A percentile compares a stretch with the other conserved stretches of the same genome.
Conservation (phyloP, 768 basidiomycete genomes). For the Collybia sp. region DNA sequence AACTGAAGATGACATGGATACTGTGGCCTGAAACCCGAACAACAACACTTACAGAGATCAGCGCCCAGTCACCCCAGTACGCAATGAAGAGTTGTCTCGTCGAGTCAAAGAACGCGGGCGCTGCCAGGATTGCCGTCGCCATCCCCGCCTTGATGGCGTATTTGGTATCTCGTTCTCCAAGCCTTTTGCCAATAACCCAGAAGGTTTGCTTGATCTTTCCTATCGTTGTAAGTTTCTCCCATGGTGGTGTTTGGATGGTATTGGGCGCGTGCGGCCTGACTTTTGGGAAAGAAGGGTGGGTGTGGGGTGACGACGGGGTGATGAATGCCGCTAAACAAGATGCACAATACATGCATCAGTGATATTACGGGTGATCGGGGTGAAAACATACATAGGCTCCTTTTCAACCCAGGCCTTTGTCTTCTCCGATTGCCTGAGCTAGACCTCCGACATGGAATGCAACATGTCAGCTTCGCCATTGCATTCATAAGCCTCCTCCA, state of each 20-base stretch:
- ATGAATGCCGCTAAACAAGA: slow-evolving; percentile 44
- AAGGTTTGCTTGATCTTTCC: slow-evolving; percentile 64
- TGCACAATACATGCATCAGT: not conserved
- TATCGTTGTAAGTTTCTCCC: slow-evolving; percentile 49
- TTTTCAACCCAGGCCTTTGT: slow-evolving; percentile 10
- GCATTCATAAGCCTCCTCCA: slow-evolving; percentile 29
- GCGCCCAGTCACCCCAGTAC: slow-evolving; percentile 91
- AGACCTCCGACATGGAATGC: not conserved
- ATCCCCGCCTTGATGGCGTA: slow-evolving; percentile 88
- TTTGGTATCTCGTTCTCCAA: slow-evolving; percentile 74
- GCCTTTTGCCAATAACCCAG: slow-evolving; percentile 64
- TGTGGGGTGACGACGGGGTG: slow-evolving; percentile 39
- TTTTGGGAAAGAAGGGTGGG: slow-evolving; percentile 73
- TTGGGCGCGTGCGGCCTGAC: slow-evolving; percentile 79
- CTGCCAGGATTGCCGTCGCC: slow-evolving; percentile 76
- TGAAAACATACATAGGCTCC: slow-evolving; percentile 38
- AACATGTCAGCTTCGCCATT: not conserved
- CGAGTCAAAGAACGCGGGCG: slow-evolving; percentile 81
- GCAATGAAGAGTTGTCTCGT: slow-evolving; percentile 77
- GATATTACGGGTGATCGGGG: not conserved
- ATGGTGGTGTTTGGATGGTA: slow-evolving; percentile 76
- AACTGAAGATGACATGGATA: slow-evolving; percentile 39
- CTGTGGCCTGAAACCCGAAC: not conserved
- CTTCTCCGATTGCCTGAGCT: not conserved
- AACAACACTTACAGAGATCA: slow-evolving; percentile 69